Percentiles rank a stretch among this genome's conserved stretches.
phyloP scores from a whole-genome alignment of 139 green algal genomes.

The Chlamydomonas urium region DNA sequence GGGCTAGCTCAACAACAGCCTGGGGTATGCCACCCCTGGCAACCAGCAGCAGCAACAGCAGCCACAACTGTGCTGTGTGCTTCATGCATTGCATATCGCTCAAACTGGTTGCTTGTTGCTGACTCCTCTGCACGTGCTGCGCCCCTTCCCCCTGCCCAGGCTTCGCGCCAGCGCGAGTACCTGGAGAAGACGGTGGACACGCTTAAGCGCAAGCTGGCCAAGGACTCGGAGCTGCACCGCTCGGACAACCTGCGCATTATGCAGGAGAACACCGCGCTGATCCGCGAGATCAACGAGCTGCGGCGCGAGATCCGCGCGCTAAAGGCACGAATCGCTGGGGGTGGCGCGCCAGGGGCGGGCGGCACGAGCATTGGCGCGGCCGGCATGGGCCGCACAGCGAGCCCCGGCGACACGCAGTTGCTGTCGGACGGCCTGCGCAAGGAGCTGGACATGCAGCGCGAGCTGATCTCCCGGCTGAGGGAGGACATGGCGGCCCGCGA shows the following conservation, averaged over 20 bases:
- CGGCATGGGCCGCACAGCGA: not conserved
- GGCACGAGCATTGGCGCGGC: not conserved
- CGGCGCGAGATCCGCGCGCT: constrained; percentile 65
- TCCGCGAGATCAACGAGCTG: constrained; percentile 89
- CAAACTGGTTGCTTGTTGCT: too few species aligned
- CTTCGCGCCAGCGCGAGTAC: constrained; percentile 59
- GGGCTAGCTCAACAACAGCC: too few species aligned
- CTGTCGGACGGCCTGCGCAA: constrained; percentile 15
- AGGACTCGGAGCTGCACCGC: constrained; percentile 64
- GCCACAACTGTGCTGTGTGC: too few species aligned
- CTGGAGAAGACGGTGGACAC: constrained; percentile 76
- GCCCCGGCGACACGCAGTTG: not conserved
- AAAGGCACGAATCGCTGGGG: constrained; percentile 3
- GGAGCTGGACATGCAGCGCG: constrained; percentile 47
- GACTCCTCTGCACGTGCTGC: too few species aligned
- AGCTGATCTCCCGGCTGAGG: constrained; percentile 37
- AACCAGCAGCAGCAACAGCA: too few species aligned
- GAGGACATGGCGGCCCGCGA: constrained; percentile 34
- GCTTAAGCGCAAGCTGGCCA: constrained; percentile 75
- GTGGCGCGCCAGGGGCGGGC: not conserved
- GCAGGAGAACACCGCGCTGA: constrained; percentile 81
- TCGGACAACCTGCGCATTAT: constrained; percentile 66
- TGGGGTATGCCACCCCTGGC: too few species aligned
- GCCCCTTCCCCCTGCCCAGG: not conserved
- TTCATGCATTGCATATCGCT: too few species aligned